Evolutionary conservation across 441 rosid species (phyloP).

Genomic region (Bruguiera hainesii): DNA sequence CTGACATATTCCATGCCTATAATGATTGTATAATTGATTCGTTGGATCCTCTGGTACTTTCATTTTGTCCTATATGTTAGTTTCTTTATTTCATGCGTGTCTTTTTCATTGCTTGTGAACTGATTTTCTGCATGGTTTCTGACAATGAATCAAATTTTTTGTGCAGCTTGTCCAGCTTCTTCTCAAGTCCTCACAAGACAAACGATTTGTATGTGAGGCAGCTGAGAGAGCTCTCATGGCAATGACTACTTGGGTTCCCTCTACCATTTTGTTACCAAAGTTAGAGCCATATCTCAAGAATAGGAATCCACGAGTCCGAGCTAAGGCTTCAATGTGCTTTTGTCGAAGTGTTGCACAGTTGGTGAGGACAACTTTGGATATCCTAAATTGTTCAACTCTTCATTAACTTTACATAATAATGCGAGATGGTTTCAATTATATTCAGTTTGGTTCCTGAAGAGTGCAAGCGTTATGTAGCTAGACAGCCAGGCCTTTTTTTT

Average conservation of each 20-base stretch:
- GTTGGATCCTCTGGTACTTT: constrained; percentile 74
- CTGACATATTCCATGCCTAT: constrained; percentile 70
- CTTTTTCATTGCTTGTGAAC: background rate
- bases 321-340: constrained; percentile 87
- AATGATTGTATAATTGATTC: constrained; percentile 58
- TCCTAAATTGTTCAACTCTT: background rate
- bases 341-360: constrained; percentile 67
- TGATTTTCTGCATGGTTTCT: background rate
- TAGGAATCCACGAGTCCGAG: constrained; percentile 88
- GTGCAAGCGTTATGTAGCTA: too few species aligned
- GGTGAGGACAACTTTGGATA: constrained; percentile 39
- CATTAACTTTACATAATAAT: background rate
- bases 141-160: background rate
- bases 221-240: constrained; percentile 74
- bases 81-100: background rate
- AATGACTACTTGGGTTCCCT: constrained; percentile 67
- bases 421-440: background rate
- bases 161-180: constrained; percentile 85
- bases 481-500: background rate
- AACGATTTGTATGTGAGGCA: constrained; percentile 85
- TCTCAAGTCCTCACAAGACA: constrained; percentile 92
- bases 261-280: constrained; percentile 56
- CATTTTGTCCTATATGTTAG: background rate
- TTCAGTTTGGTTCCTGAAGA: background rate
- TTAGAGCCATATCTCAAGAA: constrained; percentile 78